Evolutionary conservation across 192 early-diverging fungal species (phyloP).

Genomic region (Geranomyces variabilis): DNA sequence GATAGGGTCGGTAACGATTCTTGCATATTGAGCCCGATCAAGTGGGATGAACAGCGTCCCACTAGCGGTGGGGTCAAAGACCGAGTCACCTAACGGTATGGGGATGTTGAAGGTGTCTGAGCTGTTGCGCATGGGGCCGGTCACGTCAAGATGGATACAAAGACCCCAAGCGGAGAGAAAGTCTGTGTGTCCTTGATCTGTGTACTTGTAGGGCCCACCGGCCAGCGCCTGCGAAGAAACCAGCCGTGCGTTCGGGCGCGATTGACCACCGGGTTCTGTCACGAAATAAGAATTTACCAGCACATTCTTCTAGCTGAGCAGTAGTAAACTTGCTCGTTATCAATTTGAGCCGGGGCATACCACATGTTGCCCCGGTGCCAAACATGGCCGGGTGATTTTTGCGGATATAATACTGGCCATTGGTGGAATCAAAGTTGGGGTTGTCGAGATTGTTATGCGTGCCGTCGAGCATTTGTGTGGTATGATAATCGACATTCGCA

Average conservation of each 20-base stretch:
- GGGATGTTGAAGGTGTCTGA: slow-evolving; percentile 36
- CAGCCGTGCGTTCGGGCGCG: background rate
- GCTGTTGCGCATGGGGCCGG: slow-evolving; percentile 6
- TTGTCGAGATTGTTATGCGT: slow-evolving; percentile 2
- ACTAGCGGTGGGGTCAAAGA: slow-evolving; percentile 26
- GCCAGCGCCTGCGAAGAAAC: background rate
- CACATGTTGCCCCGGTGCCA: background rate
- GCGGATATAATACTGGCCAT: background rate
- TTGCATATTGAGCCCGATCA: background rate
- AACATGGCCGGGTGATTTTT: background rate
- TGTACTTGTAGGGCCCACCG: slow-evolving; percentile 7
- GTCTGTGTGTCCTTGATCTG: background rate
- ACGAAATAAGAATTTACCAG: background rate
- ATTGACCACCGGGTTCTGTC: background rate
- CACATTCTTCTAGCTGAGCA: background rate
- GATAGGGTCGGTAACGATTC: background rate
- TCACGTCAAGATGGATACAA: slow-evolving; percentile 36
- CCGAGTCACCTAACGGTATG: slow-evolving; percentile 35
- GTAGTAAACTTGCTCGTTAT: too few species aligned
- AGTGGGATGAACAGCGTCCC: background rate
- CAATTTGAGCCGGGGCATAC: background rate
- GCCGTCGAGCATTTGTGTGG: background rate
- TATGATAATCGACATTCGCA: too few species aligned
- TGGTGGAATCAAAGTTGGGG: background rate
- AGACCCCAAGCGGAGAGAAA: slow-evolving; percentile 29